Evolutionary conservation across 2,329 filamentous ascomycete species (phyloP).

Genomic region (Plectosphaerella cucumerina): DNA sequence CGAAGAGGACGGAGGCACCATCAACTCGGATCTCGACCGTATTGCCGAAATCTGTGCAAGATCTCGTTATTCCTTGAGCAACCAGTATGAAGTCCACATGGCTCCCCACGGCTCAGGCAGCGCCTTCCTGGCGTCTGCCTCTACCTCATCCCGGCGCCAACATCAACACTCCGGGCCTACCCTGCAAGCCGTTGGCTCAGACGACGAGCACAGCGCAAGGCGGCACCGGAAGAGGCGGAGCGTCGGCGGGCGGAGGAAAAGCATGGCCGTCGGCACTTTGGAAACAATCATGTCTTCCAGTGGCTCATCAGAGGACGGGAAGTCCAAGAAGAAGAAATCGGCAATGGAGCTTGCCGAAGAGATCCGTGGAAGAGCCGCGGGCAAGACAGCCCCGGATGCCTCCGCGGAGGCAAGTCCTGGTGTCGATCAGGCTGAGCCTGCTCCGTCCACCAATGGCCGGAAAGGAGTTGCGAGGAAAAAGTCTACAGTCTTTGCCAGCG

Average conservation of each 20-base stretch:
- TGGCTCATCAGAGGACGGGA: conserved; percentile 59
- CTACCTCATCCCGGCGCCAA: conserved; percentile 15
- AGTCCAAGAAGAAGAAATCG: conserved; percentile 50
- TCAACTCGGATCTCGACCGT: conserved; percentile 56
- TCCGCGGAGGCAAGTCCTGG: no score
- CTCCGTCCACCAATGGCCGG: conserved; percentile 20
- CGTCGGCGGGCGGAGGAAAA: conserved; percentile 37
- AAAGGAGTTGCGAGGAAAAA: conserved; percentile 5
- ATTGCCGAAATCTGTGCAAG: conserved; percentile 65
- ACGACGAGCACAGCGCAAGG: conserved; percentile 45
- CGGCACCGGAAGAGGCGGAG: conserved; percentile 36
- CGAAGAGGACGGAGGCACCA: conserved; percentile 36
- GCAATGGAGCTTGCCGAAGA: conserved; percentile 53
- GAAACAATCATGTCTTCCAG: conserved; percentile 66
- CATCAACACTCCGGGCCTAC: conserved; percentile 43
- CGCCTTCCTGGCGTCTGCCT: conserved; percentile 33
- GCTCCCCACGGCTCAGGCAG: conserved; percentile 56
- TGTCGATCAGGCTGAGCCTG: conserved; percentile 21
- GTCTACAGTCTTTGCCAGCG: conserved; percentile 33
- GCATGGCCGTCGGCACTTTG: conserved; percentile 56
- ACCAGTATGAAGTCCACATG: conserved; percentile 64
- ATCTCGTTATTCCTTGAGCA: conserved; percentile 61
- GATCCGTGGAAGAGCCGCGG: conserved; percentile 43
- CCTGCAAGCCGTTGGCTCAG: conserved; percentile 51
- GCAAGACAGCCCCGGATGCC: conserved; percentile 25